phyloP scores from a whole-genome alignment of 805 yeast species.

The Candida lessepsii region DNA sequence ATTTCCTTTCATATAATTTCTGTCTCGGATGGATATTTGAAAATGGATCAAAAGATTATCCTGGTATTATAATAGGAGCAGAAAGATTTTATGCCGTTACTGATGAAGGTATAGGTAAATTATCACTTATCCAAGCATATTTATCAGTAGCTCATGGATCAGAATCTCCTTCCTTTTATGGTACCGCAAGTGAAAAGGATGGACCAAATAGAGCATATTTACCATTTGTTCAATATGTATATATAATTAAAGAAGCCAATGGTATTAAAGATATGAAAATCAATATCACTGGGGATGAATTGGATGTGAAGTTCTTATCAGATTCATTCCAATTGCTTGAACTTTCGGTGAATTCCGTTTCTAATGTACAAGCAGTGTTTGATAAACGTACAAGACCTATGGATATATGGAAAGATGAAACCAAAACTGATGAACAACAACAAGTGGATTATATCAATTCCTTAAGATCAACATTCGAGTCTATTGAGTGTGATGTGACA shows the following conservation, averaged over 20 bases:
- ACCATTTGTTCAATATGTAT: slow-evolving; percentile 64
- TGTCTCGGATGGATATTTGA: slow-evolving; percentile 80
- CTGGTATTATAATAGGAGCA: slow-evolving; percentile 80
- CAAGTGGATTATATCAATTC: slow-evolving; percentile 15
- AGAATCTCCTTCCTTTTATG: slow-evolving; percentile 48
- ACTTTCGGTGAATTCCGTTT: slow-evolving; percentile 46
- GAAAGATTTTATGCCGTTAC: slow-evolving; percentile 68
- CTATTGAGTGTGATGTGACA: slow-evolving; percentile 50
- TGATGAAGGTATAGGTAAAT: slow-evolving; percentile 60
- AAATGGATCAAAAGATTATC: slow-evolving; percentile 41
- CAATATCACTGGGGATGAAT: slow-evolving; percentile 61
- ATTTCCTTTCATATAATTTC: slow-evolving; percentile 59
- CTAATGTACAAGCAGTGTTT: slow-evolving; percentile 39
- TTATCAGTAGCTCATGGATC: slow-evolving; percentile 68
- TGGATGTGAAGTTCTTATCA: slow-evolving; percentile 65
- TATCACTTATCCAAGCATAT: slow-evolving; percentile 67
- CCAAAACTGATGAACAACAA: slow-evolving; percentile 14
- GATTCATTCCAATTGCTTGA: slow-evolving; percentile 56
- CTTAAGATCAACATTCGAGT: slow-evolving; percentile 24
- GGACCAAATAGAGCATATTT: slow-evolving; percentile 62
- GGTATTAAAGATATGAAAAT: slow-evolving; percentile 40
- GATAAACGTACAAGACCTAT: slow-evolving; percentile 19
- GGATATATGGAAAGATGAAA: slow-evolving; percentile 15
- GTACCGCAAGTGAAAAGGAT: slow-evolving; percentile 42
- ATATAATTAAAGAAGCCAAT: slow-evolving; percentile 29